phyloP scores from a whole-genome alignment of 768 basidiomycete species.

The Psilocybe subaeruginosa region DNA sequence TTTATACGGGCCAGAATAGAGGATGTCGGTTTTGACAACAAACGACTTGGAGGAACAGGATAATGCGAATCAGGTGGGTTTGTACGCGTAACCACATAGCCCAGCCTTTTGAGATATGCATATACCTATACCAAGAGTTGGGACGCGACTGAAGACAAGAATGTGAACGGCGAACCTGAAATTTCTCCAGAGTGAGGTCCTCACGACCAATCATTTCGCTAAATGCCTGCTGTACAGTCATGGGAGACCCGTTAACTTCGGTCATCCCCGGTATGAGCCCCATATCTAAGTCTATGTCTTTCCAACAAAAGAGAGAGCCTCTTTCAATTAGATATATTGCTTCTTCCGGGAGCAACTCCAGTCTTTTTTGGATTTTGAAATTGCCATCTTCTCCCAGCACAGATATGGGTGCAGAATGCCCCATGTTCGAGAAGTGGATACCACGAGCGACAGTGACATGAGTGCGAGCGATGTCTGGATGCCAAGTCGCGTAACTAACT shows the following conservation, averaged over 20 bases:
- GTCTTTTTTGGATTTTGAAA: constrained; percentile 57
- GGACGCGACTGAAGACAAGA: neutral
- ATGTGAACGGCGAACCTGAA: constrained; percentile 62
- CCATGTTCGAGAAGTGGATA: constrained; percentile 81
- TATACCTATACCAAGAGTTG: constrained; percentile 66
- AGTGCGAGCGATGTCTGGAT: constrained; percentile 62
- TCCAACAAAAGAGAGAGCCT: constrained; percentile 87
- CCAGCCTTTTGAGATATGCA: constrained; percentile 88
- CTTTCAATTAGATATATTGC: constrained; percentile 92
- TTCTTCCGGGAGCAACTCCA: constrained; percentile 95
- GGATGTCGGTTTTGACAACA: constrained; percentile 12
- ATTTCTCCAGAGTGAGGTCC: constrained; percentile 79
- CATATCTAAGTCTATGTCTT: constrained; percentile 39
- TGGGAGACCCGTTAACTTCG: constrained; percentile 64
- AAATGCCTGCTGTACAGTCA: constrained; percentile 92
- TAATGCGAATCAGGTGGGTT: constrained; percentile 59
- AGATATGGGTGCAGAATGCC: constrained; percentile 69
- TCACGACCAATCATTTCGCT: constrained; percentile 82
- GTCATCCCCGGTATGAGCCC: constrained; percentile 36
- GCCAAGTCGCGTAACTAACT: constrained; percentile 83
- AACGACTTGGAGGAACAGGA: constrained; percentile 42
- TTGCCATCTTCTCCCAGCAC: constrained; percentile 33
- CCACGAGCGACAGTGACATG: constrained; percentile 78
- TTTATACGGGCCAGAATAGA: constrained; percentile 39
- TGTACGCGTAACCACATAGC: constrained; percentile 86